A percentile compares a stretch with the other conserved stretches of the same genome.
Conservation (phyloP, 305 asterid species). For the Nicotiana rustica region DNA sequence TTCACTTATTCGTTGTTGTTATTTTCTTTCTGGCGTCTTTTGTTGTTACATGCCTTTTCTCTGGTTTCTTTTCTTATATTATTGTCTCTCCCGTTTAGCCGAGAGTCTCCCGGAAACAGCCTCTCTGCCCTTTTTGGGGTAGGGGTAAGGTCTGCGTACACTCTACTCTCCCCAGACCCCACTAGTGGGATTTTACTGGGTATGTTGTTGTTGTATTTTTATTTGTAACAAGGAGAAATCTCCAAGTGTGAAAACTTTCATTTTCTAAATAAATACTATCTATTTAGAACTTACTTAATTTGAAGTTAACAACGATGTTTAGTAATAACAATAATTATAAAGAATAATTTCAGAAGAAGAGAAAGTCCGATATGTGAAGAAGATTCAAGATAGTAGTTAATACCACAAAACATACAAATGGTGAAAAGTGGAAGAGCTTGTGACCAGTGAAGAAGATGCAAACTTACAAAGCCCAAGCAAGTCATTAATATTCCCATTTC, state of each 20-base stretch:
- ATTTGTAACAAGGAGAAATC: too few species aligned
- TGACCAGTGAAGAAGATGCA: slow-evolving; percentile 12
- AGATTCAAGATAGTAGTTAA: not conserved
- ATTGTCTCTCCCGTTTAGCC: too few species aligned
- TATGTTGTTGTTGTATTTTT: too few species aligned
- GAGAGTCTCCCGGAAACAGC: too few species aligned
- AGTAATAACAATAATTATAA: not conserved
- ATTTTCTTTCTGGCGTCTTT: too few species aligned
- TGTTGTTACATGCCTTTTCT: too few species aligned
- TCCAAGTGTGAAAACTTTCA: not conserved
- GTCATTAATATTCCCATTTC: not conserved
- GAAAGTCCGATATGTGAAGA: slow-evolving; percentile 6
- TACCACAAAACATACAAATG: not conserved
- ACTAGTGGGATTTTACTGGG: too few species aligned
- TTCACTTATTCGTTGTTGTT: too few species aligned
- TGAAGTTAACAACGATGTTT: not conserved
- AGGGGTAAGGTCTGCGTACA: too few species aligned
- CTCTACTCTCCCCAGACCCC: too few species aligned
- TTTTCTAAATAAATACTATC: not conserved
- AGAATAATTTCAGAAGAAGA: not conserved
- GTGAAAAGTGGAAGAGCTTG: slow-evolving; percentile 28
- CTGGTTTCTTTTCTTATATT: too few species aligned
- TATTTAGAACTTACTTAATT: slow-evolving; percentile 5
- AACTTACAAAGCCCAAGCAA: not conserved
- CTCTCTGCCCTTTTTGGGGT: too few species aligned